These are phyloP conservation scores for Lathyrus aphaca DNA, from an alignment of 306 rosid genomes.

Conservation along the genomic window DNA sequence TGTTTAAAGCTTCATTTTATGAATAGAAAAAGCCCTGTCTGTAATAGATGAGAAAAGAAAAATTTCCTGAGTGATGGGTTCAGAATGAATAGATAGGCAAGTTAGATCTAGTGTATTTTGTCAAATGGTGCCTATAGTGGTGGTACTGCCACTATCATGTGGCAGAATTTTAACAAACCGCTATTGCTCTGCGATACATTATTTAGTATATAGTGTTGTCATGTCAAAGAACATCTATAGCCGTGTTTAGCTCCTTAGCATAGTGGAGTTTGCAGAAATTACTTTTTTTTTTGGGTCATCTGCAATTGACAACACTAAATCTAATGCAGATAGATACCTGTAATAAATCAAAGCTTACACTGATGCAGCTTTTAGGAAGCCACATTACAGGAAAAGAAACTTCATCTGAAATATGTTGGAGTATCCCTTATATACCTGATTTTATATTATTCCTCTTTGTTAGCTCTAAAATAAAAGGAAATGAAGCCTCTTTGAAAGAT, in stretches of 20 bases:
- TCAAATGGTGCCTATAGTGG: not conserved
- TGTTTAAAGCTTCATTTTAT: too few relatives aligned
- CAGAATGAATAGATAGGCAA: not conserved
- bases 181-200: not conserved
- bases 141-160: not conserved
- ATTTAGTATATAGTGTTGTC: not conserved
- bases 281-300: not conserved
- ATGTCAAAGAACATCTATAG: not conserved
- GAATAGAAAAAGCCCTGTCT: too few relatives aligned
- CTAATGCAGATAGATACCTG: not conserved
- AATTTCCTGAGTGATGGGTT: constrained; percentile 14
- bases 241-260: not conserved
- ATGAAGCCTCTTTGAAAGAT: not conserved
- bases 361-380: constrained; percentile 27
- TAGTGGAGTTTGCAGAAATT: not conserved
- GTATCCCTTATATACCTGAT: too few relatives aligned
- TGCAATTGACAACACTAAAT: constrained; percentile 11
- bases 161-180: not conserved
- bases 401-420: not conserved
- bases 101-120: not conserved
- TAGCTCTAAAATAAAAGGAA: too few relatives aligned
- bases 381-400: not conserved
- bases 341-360: constrained; percentile 10
- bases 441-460: too few relatives aligned
- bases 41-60: not conserved